Evolutionary conservation across 805 yeast species (phyloP), one percentile per base, ranked within the genome.

Genomic region (Saturnispora zaruensis): DNA sequence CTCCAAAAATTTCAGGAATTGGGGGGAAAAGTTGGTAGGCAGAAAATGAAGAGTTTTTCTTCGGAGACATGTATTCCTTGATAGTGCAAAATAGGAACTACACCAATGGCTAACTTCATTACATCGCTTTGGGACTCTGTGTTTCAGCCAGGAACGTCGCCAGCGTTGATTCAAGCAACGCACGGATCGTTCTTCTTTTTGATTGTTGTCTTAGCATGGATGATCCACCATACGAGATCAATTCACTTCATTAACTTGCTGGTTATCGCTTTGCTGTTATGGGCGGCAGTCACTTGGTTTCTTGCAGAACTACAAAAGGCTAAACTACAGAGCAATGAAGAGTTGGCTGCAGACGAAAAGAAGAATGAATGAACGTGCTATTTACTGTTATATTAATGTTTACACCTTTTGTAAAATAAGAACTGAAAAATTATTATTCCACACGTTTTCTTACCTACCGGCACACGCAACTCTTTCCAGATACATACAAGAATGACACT

Each of bases 121-220:
- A 70, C 67, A 24, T 95, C 85, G 24, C 74, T 91, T 41, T 90
- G 97, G 97, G 82, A 85, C 50, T 86, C 96, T 13, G 79, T 93
- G 25, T 87, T 91, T 67, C 82, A 87, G 16, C 97, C 98, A 5
- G 99, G 99, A 1, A 79, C 96, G 1, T 78, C 93, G 1, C 96
- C 97, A 1, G 88, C 95, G 1, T 74, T 93, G 46, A 73, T 89
- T n/a, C 72, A 75, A 36, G 97, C 98, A 2, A 91, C 97, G 0
- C 97, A 93, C 63, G 75, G 71, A 2, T 84, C 96, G 2, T 93
- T 93, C 60, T 70, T 76, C 0, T 73, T 84, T 9, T 72, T 93
- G 50, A 70, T 81, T 11, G 44, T 77, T 5, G 74, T 86, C 1
- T 71, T 91, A 53, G 53, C 70, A 1, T 68, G 73, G 51, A 75